phyloP scores from a whole-genome alignment of 768 basidiomycete species.

The Lentinula sp. region DNA sequence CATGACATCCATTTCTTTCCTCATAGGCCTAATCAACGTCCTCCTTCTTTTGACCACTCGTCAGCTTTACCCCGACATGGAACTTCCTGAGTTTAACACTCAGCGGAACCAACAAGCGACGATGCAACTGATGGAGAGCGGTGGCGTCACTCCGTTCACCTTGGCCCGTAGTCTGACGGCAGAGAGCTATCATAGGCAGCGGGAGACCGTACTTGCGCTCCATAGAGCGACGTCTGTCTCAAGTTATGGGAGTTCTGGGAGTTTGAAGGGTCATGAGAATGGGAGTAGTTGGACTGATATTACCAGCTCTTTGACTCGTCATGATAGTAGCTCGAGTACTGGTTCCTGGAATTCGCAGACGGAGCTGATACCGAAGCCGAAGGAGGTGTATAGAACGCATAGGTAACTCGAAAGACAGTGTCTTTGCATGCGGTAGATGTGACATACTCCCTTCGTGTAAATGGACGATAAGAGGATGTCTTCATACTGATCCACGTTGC shows the following conservation, averaged over 20 bases:
- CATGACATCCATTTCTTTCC: neutral
- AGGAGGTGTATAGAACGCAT: neutral
- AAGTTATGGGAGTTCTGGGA: neutral
- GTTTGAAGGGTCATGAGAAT: neutral
- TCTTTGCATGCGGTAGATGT: too few relatives aligned
- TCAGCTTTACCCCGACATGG: constrained; percentile 16
- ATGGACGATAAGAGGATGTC: too few relatives aligned
- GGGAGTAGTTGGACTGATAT: neutral
- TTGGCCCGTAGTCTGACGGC: neutral
- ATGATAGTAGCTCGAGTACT: neutral
- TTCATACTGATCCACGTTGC: too few relatives aligned
- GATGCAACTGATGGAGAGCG: constrained; percentile 1
- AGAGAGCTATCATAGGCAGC: neutral
- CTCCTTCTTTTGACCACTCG: constrained; percentile 21
- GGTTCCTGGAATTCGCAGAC: neutral
- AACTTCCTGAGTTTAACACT: constrained; percentile 18
- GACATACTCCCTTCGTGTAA: too few relatives aligned
- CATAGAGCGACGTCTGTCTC: neutral
- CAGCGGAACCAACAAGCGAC: constrained; percentile 10
- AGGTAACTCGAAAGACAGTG: neutral
- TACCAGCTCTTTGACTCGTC: neutral
- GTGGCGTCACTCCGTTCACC: constrained; percentile 16
- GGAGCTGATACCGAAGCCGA: neutral
- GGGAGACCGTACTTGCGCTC: neutral
- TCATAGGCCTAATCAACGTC: constrained; percentile 22